Evolutionary conservation across 2,329 filamentous ascomycete species (phyloP).

Genomic region (Fusarium siculi): DNA sequence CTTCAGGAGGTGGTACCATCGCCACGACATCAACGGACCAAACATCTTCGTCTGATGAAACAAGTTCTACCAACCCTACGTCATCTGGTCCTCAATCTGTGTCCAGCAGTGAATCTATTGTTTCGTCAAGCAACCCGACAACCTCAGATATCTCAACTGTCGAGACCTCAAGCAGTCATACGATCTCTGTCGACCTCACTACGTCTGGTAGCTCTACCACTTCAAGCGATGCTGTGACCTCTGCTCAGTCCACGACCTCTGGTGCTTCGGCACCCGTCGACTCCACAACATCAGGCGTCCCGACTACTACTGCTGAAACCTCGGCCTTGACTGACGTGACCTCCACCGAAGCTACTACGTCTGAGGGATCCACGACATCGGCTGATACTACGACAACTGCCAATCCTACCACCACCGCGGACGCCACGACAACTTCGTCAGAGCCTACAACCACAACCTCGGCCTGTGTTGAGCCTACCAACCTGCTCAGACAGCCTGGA

Average conservation of each 20-base stretch:
- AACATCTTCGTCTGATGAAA: background rate
- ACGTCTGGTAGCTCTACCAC: background rate
- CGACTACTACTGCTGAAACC: background rate
- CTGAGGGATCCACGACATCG: background rate
- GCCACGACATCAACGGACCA: background rate
- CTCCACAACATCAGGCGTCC: fast-evolving
- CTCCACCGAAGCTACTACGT: fast-evolving
- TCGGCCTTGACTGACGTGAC: background rate
- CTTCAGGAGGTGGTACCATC: background rate
- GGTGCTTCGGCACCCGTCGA: background rate
- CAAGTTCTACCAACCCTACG: background rate
- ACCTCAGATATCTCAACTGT: background rate
- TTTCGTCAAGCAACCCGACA: background rate
- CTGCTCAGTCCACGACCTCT: background rate
- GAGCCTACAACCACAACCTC: slow-evolving; percentile 16
- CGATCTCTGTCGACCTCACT: background rate
- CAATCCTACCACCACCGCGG: background rate
- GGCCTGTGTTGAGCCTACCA: background rate
- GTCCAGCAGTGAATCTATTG: background rate
- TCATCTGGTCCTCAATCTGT: background rate
- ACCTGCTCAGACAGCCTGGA: background rate
- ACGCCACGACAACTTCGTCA: background rate
- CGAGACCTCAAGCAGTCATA: background rate
- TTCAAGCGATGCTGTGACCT: background rate
- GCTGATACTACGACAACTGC: background rate